These are phyloP conservation scores for Heimioporus sp. DNA, from an alignment of 768 basidiomycete genomes.

Conservation along the genomic window DNA sequence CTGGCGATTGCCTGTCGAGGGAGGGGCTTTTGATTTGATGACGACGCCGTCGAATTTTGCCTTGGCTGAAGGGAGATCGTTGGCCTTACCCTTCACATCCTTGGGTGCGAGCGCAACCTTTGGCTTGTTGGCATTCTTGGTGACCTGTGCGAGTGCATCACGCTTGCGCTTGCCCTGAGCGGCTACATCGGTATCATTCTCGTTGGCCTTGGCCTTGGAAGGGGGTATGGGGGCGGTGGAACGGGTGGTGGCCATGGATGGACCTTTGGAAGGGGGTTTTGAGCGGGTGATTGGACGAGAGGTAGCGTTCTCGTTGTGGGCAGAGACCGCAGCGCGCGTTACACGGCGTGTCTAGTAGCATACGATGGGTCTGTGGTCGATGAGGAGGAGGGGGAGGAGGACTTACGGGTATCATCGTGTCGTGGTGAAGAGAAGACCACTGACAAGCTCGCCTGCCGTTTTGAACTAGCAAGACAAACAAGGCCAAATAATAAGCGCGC, in stretches of 20 bases:
- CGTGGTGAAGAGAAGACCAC: slow-evolving; percentile 31
- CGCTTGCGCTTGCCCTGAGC: slow-evolving; percentile 70
- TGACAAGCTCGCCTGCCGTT: slow-evolving; percentile 29
- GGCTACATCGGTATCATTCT: slow-evolving; percentile 45
- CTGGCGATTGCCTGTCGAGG: slow-evolving; percentile 40
- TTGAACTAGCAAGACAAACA: slow-evolving; percentile 37
- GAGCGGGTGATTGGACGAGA: slow-evolving; percentile 62
- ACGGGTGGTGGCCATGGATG: slow-evolving; percentile 34
- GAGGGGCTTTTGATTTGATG: slow-evolving; percentile 46
- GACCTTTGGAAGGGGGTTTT: slow-evolving; percentile 48
- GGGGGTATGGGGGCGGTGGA: slow-evolving; percentile 38
- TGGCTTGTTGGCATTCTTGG: slow-evolving; percentile 46
- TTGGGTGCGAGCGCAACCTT: slow-evolving; percentile 34
- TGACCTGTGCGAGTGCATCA: slow-evolving; percentile 70
- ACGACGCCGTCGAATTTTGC: slow-evolving; percentile 64
- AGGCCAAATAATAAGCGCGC: slow-evolving; percentile 34
- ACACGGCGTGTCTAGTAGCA: slow-evolving; percentile 58
- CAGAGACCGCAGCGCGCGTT: slow-evolving; percentile 51
- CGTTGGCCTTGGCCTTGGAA: slow-evolving; percentile 35
- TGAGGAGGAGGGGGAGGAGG: background rate
- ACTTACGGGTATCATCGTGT: slow-evolving; percentile 45
- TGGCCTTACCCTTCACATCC: slow-evolving; percentile 57
- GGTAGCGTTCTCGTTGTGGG: slow-evolving; percentile 67
- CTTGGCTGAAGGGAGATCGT: slow-evolving; percentile 38
- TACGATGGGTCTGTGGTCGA: background rate